Evolutionary conservation across 2,329 filamentous ascomycete species (phyloP), one percentile per base, ranked within the genome.

Genomic region (Penicillium sp.): DNA sequence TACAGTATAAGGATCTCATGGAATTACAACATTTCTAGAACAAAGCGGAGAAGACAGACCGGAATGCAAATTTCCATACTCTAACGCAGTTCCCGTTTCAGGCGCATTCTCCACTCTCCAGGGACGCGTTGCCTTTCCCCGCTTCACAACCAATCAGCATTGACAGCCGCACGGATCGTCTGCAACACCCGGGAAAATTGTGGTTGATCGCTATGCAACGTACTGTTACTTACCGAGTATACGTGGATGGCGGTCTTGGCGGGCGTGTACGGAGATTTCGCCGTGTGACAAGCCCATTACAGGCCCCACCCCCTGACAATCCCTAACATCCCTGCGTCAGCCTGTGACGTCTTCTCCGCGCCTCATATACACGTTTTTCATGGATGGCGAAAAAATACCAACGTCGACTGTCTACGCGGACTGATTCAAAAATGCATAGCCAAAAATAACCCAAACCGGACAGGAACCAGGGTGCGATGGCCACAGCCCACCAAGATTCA

Each of bases 261-360:
- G n/a, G 67, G 67, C 29, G 13, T 57, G 54, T 41, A 33, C 53
- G 24, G 27, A 43, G 51, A 47, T 39, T 55, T 55, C 45, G 6
- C 39, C 9, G 16, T 54, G 41, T 51, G 19, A 44, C 33, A 39
- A 22, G 10, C 22, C 27, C 29, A 53, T 29, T 41, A 41, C 22
- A 22, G 39, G n/a, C 55, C 29, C 55, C 50, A 48, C 49, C 63
- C 63, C 66, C 68, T 70, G 66, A 69, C 60, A 60, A 67, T 69
- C 64, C 48, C 48, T 53, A 43, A 47, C 54, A 52, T 56, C 57
- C 52, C 58, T 62, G 62, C 67, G 68, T 69, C 66, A 69, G 60
- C 62, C 56, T 49, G 61, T 68, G 66, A 69, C 67, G 65, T 65
- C 11, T 35, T 50, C 47, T 31, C 19, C 49, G 53, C 53, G 53